phyloP scores from a whole-genome alignment of 2,329 filamentous ascomycete genomes.

The Colletotrichum sojae region DNA sequence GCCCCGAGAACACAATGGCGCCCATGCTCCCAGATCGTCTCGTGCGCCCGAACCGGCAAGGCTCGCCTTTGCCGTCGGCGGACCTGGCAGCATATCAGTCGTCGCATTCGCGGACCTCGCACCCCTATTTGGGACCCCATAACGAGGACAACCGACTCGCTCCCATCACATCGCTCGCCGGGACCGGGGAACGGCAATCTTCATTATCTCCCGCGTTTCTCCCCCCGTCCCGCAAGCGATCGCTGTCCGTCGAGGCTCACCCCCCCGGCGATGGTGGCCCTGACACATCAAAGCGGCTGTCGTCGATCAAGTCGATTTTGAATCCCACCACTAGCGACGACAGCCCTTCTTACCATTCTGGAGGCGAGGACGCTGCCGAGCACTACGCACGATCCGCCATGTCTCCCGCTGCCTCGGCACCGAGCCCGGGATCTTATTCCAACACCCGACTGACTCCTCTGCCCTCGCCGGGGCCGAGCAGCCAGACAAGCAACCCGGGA shows the following conservation, averaged over 20 bases:
- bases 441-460: slow-evolving; percentile 45
- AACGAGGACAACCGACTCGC: slow-evolving; percentile 72
- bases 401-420: slow-evolving; percentile 56
- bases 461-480: slow-evolving; percentile 46
- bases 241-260: slow-evolving; percentile 72
- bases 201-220: slow-evolving; percentile 74
- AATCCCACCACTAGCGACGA: slow-evolving; percentile 65
- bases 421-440: slow-evolving; percentile 58
- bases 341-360: slow-evolving; percentile 42
- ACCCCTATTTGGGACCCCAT: slow-evolving; percentile 57
- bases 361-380: slow-evolving; percentile 53
- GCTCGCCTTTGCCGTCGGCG: slow-evolving; percentile 59
- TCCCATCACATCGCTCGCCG: slow-evolving; percentile 64
- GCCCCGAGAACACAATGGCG: slow-evolving; percentile 59
- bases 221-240: slow-evolving; percentile 74
- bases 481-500: slow-evolving; percentile 44
- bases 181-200: slow-evolving; percentile 64
- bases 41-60: slow-evolving; percentile 58
- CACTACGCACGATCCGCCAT: slow-evolving; percentile 62
- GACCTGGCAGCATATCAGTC: slow-evolving; percentile 69
- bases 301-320: slow-evolving; percentile 82
- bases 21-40: slow-evolving; percentile 63
- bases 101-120: slow-evolving; percentile 54
- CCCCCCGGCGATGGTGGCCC: slow-evolving; percentile 55
- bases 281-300: slow-evolving; percentile 73